These are phyloP conservation scores for Vigna trinervia DNA, from an alignment of 306 rosid genomes.

Conservation along the genomic window DNA sequence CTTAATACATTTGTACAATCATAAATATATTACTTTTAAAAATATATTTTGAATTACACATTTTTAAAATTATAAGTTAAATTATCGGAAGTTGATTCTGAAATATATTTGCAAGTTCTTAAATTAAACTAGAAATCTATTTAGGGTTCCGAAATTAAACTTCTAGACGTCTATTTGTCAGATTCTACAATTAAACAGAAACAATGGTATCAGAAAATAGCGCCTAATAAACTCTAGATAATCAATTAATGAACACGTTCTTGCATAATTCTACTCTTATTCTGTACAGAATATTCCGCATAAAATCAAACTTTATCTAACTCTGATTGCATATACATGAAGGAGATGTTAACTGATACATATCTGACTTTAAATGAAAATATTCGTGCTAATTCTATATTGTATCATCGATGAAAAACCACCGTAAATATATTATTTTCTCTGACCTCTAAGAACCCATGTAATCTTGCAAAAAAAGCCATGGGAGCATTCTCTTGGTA, in stretches of 20 bases:
- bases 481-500: slow-evolving; percentile 43
- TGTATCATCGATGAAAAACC: slow-evolving; percentile 30
- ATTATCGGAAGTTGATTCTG: too few relatives aligned
- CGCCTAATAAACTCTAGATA: background rate
- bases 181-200: background rate
- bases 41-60: too few relatives aligned
- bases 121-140: background rate
- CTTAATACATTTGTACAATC: too few relatives aligned
- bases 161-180: background rate
- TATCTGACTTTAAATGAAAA: slow-evolving; percentile 34
- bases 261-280: slow-evolving; percentile 41
- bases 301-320: slow-evolving; percentile 39
- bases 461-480: slow-evolving; percentile 44
- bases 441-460: slow-evolving; percentile 39
- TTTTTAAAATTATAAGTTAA: too few relatives aligned
- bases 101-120: too few relatives aligned
- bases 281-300: slow-evolving; percentile 53
- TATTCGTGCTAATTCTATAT: slow-evolving; percentile 33
- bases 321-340: slow-evolving; percentile 43
- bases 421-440: slow-evolving; percentile 38
- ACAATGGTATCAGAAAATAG: background rate
- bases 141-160: background rate
- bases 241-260: slow-evolving; percentile 8
- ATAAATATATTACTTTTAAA: too few relatives aligned
- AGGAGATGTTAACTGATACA: slow-evolving; percentile 50